Conservation (phyloP, 139 green algal species). For the Prasinococcaceae sp. region DNA sequence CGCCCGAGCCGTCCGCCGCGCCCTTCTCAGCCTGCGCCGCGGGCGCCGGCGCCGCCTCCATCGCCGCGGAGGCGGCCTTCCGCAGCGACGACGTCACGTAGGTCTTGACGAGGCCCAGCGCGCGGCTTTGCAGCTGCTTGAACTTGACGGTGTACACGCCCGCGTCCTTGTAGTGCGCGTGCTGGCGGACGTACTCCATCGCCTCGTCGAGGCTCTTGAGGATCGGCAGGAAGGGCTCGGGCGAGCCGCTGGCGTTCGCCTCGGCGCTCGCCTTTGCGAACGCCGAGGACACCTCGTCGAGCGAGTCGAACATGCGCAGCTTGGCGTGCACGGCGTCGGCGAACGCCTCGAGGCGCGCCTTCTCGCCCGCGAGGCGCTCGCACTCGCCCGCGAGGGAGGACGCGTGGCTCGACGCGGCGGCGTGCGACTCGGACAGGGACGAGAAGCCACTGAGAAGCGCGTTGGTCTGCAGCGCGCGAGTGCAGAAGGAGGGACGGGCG, state of each 20-base stretch:
- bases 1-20: not conserved
- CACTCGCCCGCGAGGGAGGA: constrained; percentile 24
- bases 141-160: constrained; percentile 70
- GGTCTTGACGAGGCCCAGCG: constrained; percentile 47
- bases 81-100: constrained; percentile 52
- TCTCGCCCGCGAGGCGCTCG: constrained; percentile 44
- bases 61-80: constrained; percentile 26
- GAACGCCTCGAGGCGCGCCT: constrained; percentile 46
- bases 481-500: constrained; percentile 38
- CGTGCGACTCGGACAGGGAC: not conserved
- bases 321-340: constrained; percentile 51
- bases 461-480: not conserved
- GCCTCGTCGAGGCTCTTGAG: constrained; percentile 78
- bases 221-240: constrained; percentile 46
- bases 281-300: no score
- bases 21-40: constrained; percentile 8
- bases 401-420: not conserved
- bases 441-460: not conserved
- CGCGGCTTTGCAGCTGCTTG: constrained; percentile 66
- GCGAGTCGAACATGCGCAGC: constrained; percentile 84
- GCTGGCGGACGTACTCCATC: constrained; percentile 45
- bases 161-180: constrained; percentile 82
- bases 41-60: constrained; percentile 15
- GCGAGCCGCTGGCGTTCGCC: not conserved
- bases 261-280: constrained; percentile 29